phyloP scores from a whole-genome alignment of 257 asterid species.

The Handroanthus guayacan region DNA sequence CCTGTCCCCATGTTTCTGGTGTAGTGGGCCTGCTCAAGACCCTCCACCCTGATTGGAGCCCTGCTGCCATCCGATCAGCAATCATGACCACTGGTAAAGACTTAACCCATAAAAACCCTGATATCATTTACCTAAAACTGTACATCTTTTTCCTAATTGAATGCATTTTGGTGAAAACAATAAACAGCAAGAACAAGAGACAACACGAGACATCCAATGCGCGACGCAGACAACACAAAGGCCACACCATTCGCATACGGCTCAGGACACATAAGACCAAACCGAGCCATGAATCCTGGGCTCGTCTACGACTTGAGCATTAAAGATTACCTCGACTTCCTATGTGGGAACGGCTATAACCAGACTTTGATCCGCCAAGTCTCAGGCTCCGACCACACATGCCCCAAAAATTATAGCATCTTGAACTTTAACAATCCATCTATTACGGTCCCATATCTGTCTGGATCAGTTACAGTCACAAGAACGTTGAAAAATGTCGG shows the following conservation, averaged over 20 bases:
- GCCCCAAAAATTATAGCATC: conserved; percentile 45
- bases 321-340: conserved; percentile 59
- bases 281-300: conserved; percentile 69
- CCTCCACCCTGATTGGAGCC: conserved; percentile 69
- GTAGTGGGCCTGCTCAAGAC: conserved; percentile 59
- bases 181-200: conserved; percentile 57
- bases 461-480: conserved; percentile 32
- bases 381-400: conserved; percentile 29
- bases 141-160: not conserved
- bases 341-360: conserved; percentile 67
- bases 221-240: not conserved
- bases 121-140: not conserved
- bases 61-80: conserved; percentile 70
- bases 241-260: conserved; percentile 60
- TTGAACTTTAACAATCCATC: conserved; percentile 65
- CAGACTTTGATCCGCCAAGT: conserved; percentile 19
- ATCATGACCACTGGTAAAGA: conserved; percentile 59
- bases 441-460: conserved; percentile 37
- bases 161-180: not conserved
- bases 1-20: conserved; percentile 80
- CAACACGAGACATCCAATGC: conserved; percentile 50
- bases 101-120: not conserved
- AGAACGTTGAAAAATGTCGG: conserved; percentile 71
- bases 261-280: conserved; percentile 64
- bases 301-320: conserved; percentile 60